A percentile compares a stretch with the other conserved stretches of the same genome.
Conservation (phyloP, 805 yeast species). For the Candida caryicola region DNA sequence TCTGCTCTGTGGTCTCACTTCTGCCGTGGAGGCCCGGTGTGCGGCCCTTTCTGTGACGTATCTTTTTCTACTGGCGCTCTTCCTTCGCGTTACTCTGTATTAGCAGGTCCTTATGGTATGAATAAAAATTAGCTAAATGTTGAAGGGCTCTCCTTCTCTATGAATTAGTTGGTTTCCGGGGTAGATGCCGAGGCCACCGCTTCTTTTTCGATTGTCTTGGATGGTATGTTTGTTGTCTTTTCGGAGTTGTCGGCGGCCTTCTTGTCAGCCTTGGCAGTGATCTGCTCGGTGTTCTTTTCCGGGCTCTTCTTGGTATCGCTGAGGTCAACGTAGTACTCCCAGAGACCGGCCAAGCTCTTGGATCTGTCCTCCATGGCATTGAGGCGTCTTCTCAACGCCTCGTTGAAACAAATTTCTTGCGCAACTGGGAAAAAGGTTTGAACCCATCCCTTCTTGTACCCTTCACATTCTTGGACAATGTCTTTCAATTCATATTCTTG, state of each 20-base stretch:
- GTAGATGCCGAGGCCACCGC: no score
- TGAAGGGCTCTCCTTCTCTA: neutral
- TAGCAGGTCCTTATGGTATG: neutral
- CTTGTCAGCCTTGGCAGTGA: constrained; percentile 3
- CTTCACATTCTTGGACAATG: constrained; percentile 71
- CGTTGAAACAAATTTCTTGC: constrained; percentile 89
- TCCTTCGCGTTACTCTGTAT: no score
- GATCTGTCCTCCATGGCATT: constrained; percentile 42
- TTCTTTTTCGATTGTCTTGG: neutral
- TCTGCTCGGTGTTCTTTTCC: constrained; percentile 1
- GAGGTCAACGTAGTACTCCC: constrained; percentile 28
- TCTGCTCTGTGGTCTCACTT: no score
- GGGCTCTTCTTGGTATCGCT: constrained; percentile 7
- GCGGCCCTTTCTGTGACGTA: no score
- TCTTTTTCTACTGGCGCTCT: no score
- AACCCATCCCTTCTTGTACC: constrained; percentile 76
- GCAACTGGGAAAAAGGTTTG: constrained; percentile 71
- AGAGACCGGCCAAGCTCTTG: constrained; percentile 29
- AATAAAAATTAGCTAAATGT: neutral
- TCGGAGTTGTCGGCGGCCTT: constrained; percentile 1
- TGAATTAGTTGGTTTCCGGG: no score
- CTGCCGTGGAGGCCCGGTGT: no score
- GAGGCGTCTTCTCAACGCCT: constrained; percentile 79
- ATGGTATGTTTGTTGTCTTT: constrained; percentile 1
- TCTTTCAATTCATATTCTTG: constrained; percentile 81